Conservation (phyloP, 257 asterid species). For the Misopates orontium region DNA sequence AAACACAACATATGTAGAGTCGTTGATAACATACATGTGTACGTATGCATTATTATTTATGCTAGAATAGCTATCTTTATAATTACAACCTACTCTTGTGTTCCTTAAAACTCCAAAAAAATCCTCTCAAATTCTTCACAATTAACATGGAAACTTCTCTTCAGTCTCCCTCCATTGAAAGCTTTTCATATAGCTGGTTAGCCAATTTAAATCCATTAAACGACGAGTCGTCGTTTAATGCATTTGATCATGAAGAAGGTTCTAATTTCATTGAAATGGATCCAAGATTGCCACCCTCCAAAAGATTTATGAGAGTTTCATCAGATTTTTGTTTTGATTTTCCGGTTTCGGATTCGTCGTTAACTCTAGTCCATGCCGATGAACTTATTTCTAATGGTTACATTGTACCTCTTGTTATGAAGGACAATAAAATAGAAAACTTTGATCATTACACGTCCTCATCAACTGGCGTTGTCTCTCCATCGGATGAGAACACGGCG, state of each 20-base stretch:
- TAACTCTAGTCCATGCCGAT: slow-evolving; percentile 59
- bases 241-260: slow-evolving; percentile 48
- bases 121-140: too few relatives aligned
- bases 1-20: slow-evolving; percentile 24
- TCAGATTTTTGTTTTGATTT: slow-evolving; percentile 70
- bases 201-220: slow-evolving; percentile 38
- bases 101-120: too few relatives aligned
- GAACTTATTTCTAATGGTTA: slow-evolving; percentile 70
- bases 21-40: slow-evolving; percentile 1
- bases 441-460: slow-evolving; percentile 19
- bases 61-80: too few relatives aligned
- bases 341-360: slow-evolving; percentile 50
- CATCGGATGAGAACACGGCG: slow-evolving; percentile 14
- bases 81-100: too few relatives aligned
- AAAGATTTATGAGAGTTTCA: slow-evolving; percentile 63
- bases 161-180: slow-evolving; percentile 62
- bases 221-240: slow-evolving; percentile 28
- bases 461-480: slow-evolving; percentile 1
- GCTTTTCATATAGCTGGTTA: slow-evolving; percentile 77
- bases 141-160: slow-evolving; percentile 45
- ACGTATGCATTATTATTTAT: background rate
- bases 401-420: slow-evolving; percentile 48
- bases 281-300: slow-evolving; percentile 76
- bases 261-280: slow-evolving; percentile 85
- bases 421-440: slow-evolving; percentile 20